These are phyloP conservation scores for Penicillium sp. DNA, from an alignment of 2,329 filamentous ascomycete species.

Conservation along the genomic window DNA sequence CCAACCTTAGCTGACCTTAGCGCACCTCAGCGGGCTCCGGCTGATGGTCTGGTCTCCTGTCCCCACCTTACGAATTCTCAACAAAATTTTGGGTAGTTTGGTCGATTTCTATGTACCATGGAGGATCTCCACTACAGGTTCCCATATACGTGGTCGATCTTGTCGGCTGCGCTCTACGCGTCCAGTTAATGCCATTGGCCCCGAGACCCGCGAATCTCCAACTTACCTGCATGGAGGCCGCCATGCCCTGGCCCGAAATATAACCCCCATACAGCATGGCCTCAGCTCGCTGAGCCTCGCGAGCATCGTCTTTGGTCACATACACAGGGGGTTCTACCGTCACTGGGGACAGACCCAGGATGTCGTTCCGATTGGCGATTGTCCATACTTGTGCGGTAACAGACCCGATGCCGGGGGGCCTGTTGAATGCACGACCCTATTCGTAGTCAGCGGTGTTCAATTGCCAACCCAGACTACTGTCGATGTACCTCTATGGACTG, in stretches of 20 bases:
- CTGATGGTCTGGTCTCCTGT: background rate
- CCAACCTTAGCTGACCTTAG: background rate
- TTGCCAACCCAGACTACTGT: background rate
- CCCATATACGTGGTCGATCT: conserved; percentile 27
- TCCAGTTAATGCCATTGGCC: background rate
- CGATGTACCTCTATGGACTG: conserved; percentile 31
- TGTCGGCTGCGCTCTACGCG: conserved; percentile 35
- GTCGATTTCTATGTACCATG: background rate
- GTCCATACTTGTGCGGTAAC: conserved; percentile 33
- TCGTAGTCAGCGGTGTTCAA: background rate
- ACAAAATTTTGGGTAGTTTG: background rate
- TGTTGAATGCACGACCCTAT: conserved; percentile 36
- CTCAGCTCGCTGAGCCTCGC: conserved; percentile 30
- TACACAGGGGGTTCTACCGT: conserved; percentile 22
- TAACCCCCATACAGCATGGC: conserved; percentile 30
- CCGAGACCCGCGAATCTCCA: background rate
- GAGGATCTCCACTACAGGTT: conserved; percentile 4
- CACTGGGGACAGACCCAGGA: conserved; percentile 25
- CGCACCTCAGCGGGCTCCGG: no score
- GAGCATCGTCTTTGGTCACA: conserved; percentile 35
- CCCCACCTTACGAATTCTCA: background rate
- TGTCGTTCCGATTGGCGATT: conserved; percentile 35
- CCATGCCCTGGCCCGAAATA: conserved; percentile 31
- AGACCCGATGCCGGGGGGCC: conserved; percentile 29
- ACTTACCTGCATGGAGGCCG: conserved; percentile 36